Conservation (phyloP, 495 filamentous ascomycete species). For the Penicillium tannophilum region DNA sequence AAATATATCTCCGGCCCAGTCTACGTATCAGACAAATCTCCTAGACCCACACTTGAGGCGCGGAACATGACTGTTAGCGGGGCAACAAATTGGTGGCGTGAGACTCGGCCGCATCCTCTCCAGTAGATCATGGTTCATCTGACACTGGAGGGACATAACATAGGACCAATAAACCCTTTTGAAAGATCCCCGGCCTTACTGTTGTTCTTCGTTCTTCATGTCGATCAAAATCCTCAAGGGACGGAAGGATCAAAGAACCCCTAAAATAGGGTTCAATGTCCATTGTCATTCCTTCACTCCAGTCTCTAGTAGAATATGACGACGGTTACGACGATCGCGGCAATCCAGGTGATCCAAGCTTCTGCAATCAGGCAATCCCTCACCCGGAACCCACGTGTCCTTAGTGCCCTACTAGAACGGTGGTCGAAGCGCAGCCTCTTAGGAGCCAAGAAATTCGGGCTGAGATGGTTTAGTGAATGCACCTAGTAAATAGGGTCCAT, state of each 20-base stretch:
- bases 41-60: not conserved
- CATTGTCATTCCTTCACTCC: not conserved
- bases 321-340: not conserved
- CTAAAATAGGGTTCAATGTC: not conserved
- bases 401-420: conserved; percentile 2
- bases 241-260: not conserved
- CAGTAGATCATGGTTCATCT: conserved; percentile 15
- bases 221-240: not conserved
- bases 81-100: conserved; percentile 10
- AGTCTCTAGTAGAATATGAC: not conserved
- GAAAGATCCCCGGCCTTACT: not conserved
- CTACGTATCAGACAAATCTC: not conserved
- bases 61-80: conserved; percentile 10
- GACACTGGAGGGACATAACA: not conserved
- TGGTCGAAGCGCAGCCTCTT: conserved; percentile 3
- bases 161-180: not conserved
- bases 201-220: not conserved
- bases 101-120: not conserved
- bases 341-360: conserved; percentile 5
- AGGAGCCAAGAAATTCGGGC: not conserved
- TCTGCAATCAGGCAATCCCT: conserved; percentile 11
- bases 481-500: not conserved
- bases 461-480: not conserved
- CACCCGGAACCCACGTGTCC: conserved; percentile 4
- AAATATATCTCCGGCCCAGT: not conserved